These are phyloP conservation scores for Russula griseocarnosa DNA, from an alignment of 768 basidiomycete genomes.

Conservation along the genomic window DNA sequence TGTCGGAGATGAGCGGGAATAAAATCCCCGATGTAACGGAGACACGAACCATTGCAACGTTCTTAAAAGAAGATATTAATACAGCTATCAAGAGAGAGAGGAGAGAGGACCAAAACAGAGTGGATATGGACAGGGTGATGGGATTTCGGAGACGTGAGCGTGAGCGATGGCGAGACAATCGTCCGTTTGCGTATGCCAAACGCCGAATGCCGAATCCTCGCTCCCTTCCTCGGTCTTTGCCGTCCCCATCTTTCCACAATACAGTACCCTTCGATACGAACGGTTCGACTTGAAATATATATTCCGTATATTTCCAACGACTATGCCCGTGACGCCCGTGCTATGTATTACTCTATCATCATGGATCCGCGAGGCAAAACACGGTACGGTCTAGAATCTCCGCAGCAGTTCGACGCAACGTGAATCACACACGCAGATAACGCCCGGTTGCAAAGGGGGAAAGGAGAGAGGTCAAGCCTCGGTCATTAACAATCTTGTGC, in stretches of 20 bases:
- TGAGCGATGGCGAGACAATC: neutral
- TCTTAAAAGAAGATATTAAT: conserved; percentile 8
- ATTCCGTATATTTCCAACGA: neutral
- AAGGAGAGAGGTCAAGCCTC: neutral
- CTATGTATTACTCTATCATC: neutral
- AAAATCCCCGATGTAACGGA: neutral
- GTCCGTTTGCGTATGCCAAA: neutral
- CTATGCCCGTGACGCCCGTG: neutral
- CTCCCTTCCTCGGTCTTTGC: neutral
- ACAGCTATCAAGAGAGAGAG: conserved; percentile 14
- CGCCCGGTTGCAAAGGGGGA: neutral
- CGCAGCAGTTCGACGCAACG: neutral
- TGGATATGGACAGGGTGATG: conserved; percentile 10
- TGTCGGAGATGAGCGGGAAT: conserved; percentile 1
- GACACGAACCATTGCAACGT: conserved; percentile 18
- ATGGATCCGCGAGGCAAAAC: neutral
- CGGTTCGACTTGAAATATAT: neutral
- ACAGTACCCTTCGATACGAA: neutral
- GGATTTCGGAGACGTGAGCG: conserved; percentile 1
- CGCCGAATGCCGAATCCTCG: neutral
- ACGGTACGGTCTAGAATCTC: neutral
- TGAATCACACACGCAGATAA: neutral
- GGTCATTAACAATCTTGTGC: neutral
- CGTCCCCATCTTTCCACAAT: neutral
- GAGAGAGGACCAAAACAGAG: neutral